Base-by-base conservation (phyloP, 2,329 filamentous ascomycete species). In the Diatrype stigma region DNA sequence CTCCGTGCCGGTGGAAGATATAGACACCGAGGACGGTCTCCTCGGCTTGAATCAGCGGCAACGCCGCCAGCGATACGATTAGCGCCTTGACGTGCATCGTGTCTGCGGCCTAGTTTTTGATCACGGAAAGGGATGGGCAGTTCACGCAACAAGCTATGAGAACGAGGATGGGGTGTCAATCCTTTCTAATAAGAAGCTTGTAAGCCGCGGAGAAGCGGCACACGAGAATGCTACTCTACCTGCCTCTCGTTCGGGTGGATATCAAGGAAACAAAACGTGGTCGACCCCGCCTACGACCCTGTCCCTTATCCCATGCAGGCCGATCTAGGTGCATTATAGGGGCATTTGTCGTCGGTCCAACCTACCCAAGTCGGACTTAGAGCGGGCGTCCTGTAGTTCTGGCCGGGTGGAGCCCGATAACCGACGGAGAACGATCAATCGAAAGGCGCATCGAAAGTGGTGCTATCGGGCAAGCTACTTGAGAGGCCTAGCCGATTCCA, bases 1-100 rank as follows among this genome's bases (percentile, higher is more conserved):
- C 92, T 51, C 92, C 92, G 73, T 96, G 92, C 44, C 92, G 87
- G 60, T 90, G 84, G 76, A 95, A 96, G 70, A 96, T 84, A 70
- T 92, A 94, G 44, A 86, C 84, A 48, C 90, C 91, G 16, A 96
- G 77, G 26, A 94, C 77, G 1, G 85, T 88, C 73, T 95, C 87
- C 73, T 95, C 89, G 19, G 72, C 72, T 45, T 55, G 60, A 44
- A 53, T 60, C 35, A 71, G 60, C n/a, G 68, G 63, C 45, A 72
- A 54, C 46, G 73, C 59, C 48, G 71, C 64, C 46, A 74, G 61
- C 40, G 73, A 67, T 54, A 74, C 58, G 51, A 76, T 60, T 51
- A 75, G 53, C 22, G 70, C 61, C 54, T 73, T 74, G 59, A 69
- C 59, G 50, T 64, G 69, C 73, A 76, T 75, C 46, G 26, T 53